These are phyloP conservation scores for Tephrocybe sp. DNA, from an alignment of 768 basidiomycete species.

Conservation along the genomic window DNA sequence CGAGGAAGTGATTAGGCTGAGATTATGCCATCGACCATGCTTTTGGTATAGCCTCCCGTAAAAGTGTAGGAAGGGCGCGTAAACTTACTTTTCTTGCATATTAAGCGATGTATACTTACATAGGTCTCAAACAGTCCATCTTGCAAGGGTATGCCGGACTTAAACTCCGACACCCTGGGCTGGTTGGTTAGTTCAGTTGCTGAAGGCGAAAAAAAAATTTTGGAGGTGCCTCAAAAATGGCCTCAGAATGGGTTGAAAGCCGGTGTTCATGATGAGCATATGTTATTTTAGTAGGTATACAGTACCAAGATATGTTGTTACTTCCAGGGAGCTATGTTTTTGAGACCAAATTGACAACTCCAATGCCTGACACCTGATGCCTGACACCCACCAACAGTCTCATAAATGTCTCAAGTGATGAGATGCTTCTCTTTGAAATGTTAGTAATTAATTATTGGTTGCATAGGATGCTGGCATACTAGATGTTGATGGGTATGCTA, in stretches of 20 bases:
- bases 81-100: too few relatives aligned
- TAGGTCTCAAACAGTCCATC: too few relatives aligned
- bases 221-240: neutral
- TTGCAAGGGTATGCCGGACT: too few relatives aligned
- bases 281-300: neutral
- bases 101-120: too few relatives aligned
- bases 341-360: neutral
- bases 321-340: neutral
- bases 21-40: too few relatives aligned
- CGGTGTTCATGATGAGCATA: neutral
- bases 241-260: too few relatives aligned
- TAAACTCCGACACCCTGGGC: too few relatives aligned
- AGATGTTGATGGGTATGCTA: neutral
- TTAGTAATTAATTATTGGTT: neutral
- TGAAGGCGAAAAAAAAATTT: conserved; percentile 1
- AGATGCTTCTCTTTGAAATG: neutral
- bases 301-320: neutral
- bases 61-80: too few relatives aligned
- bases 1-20: too few relatives aligned
- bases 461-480: neutral
- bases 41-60: too few relatives aligned
- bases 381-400: neutral
- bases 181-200: too few relatives aligned
- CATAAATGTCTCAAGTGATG: neutral
- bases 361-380: neutral